Evolutionary conservation across 768 basidiomycete genomes (phyloP), one percentile per base, ranked within the genome.

Genomic region (Phylloporus sp.): DNA sequence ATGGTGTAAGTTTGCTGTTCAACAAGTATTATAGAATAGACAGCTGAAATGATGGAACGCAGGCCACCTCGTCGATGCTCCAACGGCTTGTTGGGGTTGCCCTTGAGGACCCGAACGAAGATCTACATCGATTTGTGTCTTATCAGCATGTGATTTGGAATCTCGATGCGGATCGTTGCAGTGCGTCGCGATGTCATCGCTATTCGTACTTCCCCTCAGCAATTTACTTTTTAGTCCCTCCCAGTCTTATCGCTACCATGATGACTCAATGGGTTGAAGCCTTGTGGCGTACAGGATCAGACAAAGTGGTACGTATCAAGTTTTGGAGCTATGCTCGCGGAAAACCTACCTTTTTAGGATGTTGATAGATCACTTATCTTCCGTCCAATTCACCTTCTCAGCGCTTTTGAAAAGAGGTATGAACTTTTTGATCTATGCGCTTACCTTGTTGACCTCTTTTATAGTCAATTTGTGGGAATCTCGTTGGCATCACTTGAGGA

Each of bases 131-230:
- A 49, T 65, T 85, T 31, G 68, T 77, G 12, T 62, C 73, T 1
- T 82, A 83, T 59, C 81, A 80, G 55, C 83, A 84, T 55, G 64
- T 81, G n/a, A 35, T 76, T 27, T 86, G 85, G 86, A 49, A 54
- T 69, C 9, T 52, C 65, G 18, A 69, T 42, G 72, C 76, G 26
- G 70, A 69, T 6, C 64, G 57, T 27, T 59, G 65, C 56, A 60
- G 85, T 85, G 55, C 53, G 75, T 42, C 9, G 9, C 23, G 22
- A 5, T 28, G 29, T 51, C 26, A 13, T 31, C 34, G 2, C 11
- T 12, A 15, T 36, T 18, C 11, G 29, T 42, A 10, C 50, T 9
- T 2, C 31, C 29, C 26, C 16, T 34, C 52, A 49, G n/a, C 50
- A 46, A 34, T 26, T 18, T 18, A 32, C 16, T n/a, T 43, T 49